These are phyloP conservation scores for Dendrostoma leiphaemia DNA, from an alignment of 2,329 filamentous ascomycete species.

Conservation along the genomic window DNA sequence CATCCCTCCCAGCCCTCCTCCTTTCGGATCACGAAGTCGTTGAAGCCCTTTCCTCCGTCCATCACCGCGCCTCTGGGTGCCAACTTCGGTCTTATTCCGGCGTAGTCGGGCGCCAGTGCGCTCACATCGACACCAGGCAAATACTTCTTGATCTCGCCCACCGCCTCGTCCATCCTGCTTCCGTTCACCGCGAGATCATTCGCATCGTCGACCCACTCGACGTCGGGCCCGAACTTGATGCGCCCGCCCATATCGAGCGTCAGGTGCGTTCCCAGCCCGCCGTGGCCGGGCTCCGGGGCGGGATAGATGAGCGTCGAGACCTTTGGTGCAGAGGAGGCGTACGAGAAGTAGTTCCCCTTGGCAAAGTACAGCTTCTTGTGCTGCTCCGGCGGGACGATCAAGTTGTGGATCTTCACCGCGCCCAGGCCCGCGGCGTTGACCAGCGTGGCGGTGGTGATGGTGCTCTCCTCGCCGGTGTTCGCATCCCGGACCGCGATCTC, in stretches of 20 bases:
- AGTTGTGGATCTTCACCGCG: conserved; percentile 76
- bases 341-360: conserved; percentile 95
- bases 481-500: conserved; percentile 55
- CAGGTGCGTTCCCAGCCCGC: conserved; percentile 86
- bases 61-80: conserved; percentile 53
- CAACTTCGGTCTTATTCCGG: conserved; percentile 88
- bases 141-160: conserved; percentile 75
- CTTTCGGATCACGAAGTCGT: conserved; percentile 78
- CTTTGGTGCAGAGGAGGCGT: conserved; percentile 60
- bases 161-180: conserved; percentile 54
- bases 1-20: conserved; percentile 80
- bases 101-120: conserved; percentile 77
- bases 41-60: conserved; percentile 65
- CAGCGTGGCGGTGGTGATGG: conserved; percentile 72
- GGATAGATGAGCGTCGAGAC: conserved; percentile 82
- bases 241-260: conserved; percentile 85
- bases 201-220: conserved; percentile 82
- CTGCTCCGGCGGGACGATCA: conserved; percentile 62
- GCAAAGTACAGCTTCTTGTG: conserved; percentile 72
- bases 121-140: conserved; percentile 69
- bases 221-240: conserved; percentile 89
- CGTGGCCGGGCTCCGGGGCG: conserved; percentile 76
- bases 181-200: conserved; percentile 67
- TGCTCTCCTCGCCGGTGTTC: conserved; percentile 44
- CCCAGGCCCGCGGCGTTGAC: conserved; percentile 85